Evolutionary conservation across 139 green algal genomes (phyloP), one percentile per base, ranked within the genome.

Genomic region (Marvania coccoides): DNA sequence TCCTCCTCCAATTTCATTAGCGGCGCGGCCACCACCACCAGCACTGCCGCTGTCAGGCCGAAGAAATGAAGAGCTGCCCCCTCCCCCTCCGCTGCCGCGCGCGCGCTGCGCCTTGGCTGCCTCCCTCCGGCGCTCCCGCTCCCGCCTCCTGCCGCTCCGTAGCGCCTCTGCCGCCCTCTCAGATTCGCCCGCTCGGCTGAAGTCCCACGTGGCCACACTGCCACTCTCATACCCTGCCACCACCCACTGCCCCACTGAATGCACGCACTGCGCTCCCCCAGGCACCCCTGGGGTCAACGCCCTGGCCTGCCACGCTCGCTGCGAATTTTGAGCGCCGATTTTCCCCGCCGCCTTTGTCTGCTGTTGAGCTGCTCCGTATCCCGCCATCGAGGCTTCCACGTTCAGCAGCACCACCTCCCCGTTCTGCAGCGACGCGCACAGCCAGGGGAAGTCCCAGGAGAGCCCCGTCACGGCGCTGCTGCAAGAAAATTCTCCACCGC

Each of bases 361-460:
- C 28, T 63, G 37, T 55, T 67, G 46, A 13, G 23, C 14, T 30
- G n/a, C 26, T 2, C 9, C 15, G 60, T n/a, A 47, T 23, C 31
- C 15, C 42, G 15, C 53, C 56, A 76, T 58, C 35, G 72, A 53
- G 5, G 6, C 56, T 5, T 70, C 74, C 5, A 58, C 60, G 28
- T 81, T 57, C 1, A 81, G 33, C 29, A 81, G 60, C 4, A 57
- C 28, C 3, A 77, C 51, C 33, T 68, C 33, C 29, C 71, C 57
- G 57, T 54, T 47, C 5, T 38, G 13, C 6, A 72, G 35, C 7
- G 73, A 60, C 6, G 66, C 71, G 6, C 72, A 71, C 12, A 91
- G 62, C 76, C 82, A 91, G 24, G 85, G 85, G 67, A 88, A 83
- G 26, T 91, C 85, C 12, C 79, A 78, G 9, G 75, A 24, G 26